Base-by-base conservation (phyloP, 768 basidiomycete species). In the Phaffia tasmanica region DNA sequence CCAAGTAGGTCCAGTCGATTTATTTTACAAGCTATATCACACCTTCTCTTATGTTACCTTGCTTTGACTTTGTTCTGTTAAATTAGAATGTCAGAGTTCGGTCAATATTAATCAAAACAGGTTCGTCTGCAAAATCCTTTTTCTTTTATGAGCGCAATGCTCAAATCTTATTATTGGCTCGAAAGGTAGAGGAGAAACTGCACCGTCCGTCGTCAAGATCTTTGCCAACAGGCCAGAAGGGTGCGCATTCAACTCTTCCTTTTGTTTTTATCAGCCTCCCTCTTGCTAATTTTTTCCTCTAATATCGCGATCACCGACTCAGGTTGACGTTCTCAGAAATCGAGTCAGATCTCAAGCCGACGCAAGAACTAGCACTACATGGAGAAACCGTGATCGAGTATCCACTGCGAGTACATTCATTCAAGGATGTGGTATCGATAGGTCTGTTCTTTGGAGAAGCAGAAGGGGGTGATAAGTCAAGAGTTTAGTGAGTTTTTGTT, bases 341-440 rank as follows among this genome's bases (percentile, higher is more conserved):
- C 15, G 53, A 54, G 23, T 23, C 53, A 53, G 63, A 63, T 3
- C 30, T 69, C 30, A 69, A 69, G 53, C 62, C 67, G 16, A 53
- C 62, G 23, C 67, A 69, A 51, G 67, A 69, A 49, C 56, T 69
- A 23, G 59, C 67, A 9, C 67, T 69, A 4, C 57, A 50, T 11
- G 67, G 67, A 57, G 27, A 50, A 32, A 55, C 48, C 29, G 67
- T 69, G 1, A 55, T 58, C n/a, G 67, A 69, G 35, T 69, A 69
- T 32, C 67, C 67, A 9, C 50, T 69, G n/a, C 63, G 64, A 49
- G 67, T 69, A 1, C 48, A 51, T 1, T 50, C 61, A 19, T 69
- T 69, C 53, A 64, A 63, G 15, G 67, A 69, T 47, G 67, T 69
- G 11, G 67, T 69, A 49, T 51, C 47, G 30, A 32, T 69, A 25